Conservation (phyloP, 495 filamentous ascomycete genomes). For the Neurospora discreta region DNA sequence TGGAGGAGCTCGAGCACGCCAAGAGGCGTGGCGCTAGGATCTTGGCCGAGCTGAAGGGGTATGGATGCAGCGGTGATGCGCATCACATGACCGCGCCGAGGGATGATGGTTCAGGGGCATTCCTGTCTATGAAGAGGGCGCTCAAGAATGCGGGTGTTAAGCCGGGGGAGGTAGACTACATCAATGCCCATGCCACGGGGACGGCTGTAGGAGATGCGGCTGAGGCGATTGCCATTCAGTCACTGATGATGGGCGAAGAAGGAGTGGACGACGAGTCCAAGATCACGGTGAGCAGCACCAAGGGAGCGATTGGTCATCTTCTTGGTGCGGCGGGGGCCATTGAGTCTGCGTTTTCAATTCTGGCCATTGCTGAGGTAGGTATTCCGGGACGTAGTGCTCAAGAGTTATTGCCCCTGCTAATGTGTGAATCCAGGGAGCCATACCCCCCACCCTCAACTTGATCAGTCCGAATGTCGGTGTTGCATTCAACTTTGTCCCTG, state of each 20-base stretch:
- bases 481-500: slow-evolving; percentile 78
- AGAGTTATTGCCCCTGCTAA: slow-evolving; percentile 9
- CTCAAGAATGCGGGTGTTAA: slow-evolving; percentile 58
- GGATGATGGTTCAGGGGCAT: slow-evolving; percentile 68
- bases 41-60: slow-evolving; percentile 83
- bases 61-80: slow-evolving; percentile 80
- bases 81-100: slow-evolving; percentile 86
- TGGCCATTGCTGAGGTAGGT: slow-evolving; percentile 67
- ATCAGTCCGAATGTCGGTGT: slow-evolving; percentile 56
- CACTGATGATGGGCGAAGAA: slow-evolving; percentile 61
- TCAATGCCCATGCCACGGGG: slow-evolving; percentile 92
- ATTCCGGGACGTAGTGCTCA: not conserved
- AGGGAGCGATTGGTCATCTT: slow-evolving; percentile 86
- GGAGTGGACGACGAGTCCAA: slow-evolving; percentile 51
- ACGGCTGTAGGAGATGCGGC: slow-evolving; percentile 78
- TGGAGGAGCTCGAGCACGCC: slow-evolving; percentile 88
- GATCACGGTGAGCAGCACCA: slow-evolving; percentile 83
- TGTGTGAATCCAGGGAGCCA: slow-evolving; percentile 43
- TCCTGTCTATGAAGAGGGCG: slow-evolving; percentile 74
- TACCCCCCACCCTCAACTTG: slow-evolving; percentile 86
- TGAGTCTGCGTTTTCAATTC: slow-evolving; percentile 73
- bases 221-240: slow-evolving; percentile 74
- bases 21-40: slow-evolving; percentile 65
- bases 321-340: slow-evolving; percentile 84
- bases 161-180: slow-evolving; percentile 70